These are phyloP conservation scores for Ceratobasidium sp. DNA, from an alignment of 1,284 basidiomycete species.

Conservation along the genomic window DNA sequence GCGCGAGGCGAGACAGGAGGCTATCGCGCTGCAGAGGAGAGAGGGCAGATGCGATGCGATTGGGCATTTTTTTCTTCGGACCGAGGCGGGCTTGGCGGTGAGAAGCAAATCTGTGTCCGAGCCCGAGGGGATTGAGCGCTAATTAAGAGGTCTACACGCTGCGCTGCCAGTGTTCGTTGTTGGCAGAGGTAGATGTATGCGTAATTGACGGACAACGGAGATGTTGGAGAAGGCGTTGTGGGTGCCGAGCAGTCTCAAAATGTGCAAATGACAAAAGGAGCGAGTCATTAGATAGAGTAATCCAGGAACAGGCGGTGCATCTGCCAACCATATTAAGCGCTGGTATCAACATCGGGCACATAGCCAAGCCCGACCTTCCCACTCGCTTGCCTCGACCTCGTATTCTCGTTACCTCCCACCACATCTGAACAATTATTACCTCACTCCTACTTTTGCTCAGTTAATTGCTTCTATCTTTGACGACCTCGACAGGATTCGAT, in stretches of 20 bases:
- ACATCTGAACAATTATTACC: constrained; percentile 11
- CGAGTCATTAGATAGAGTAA: background rate
- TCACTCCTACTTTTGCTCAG: background rate
- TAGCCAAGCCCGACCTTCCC: constrained; percentile 17
- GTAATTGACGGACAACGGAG: background rate
- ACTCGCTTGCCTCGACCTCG: background rate
- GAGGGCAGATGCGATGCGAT: background rate
- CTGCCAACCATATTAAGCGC: constrained; percentile 24
- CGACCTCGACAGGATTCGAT: too few relatives aligned
- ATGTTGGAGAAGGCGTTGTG: background rate
- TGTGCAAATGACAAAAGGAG: background rate
- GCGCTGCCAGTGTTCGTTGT: background rate
- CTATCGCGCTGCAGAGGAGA: constrained; percentile 23
- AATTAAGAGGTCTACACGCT: background rate
- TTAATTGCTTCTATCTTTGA: background rate
- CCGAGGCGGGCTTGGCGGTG: background rate
- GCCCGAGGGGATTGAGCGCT: constrained; percentile 31
- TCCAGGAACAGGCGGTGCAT: constrained; percentile 28
- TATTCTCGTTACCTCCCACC: background rate
- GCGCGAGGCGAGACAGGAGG: constrained; percentile 44
- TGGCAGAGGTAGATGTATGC: background rate
- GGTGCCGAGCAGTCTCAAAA: background rate
- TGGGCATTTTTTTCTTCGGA: constrained; percentile 9
- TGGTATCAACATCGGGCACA: constrained; percentile 28
- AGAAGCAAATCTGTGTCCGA: background rate